Percentiles rank a stretch among this genome's conserved stretches.
Conservation (phyloP, 768 basidiomycete species). For the Pisolithus albus region DNA sequence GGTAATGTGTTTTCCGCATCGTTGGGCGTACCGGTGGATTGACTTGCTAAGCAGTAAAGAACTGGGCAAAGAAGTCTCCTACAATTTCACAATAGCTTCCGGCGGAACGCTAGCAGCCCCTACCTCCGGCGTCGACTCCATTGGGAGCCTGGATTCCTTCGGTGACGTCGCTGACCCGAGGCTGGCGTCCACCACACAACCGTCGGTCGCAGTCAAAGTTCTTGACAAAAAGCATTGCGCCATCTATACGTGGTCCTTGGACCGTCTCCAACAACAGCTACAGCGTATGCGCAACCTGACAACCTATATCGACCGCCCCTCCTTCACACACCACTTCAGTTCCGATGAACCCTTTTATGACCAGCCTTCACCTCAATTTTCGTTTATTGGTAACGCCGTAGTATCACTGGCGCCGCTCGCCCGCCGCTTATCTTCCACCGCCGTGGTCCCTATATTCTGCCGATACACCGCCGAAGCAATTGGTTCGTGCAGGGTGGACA, state of each 20-base stretch:
- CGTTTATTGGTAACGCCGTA: conserved; percentile 85
- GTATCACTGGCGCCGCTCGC: conserved; percentile 78
- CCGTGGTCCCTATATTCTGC: conserved; percentile 85
- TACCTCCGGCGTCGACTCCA: conserved; percentile 75
- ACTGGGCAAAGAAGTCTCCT: conserved; percentile 78
- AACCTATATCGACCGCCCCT: conserved; percentile 85
- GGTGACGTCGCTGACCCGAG: conserved; percentile 88
- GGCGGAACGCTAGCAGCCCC: conserved; percentile 75
- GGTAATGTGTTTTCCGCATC: conserved; percentile 35
- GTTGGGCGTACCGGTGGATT: neutral
- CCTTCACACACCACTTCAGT: conserved; percentile 91
- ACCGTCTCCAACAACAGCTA: conserved; percentile 81
- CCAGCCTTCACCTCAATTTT: conserved; percentile 78
- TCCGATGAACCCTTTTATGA: conserved; percentile 92
- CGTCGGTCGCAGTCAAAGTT: conserved; percentile 85
- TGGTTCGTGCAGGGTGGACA: conserved; percentile 83
- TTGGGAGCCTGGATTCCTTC: conserved; percentile 84
- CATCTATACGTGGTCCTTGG: conserved; percentile 87
- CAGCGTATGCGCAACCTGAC: conserved; percentile 91
- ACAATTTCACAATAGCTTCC: conserved; percentile 89
- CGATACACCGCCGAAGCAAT: conserved; percentile 93
- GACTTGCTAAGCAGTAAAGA: conserved; percentile 54
- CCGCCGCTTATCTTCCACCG: conserved; percentile 64
- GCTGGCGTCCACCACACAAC: conserved; percentile 65
- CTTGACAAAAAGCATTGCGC: conserved; percentile 82